A percentile compares a stretch with the other conserved stretches of the same genome.
Conservation (phyloP, 2,329 filamentous ascomycete species). For the Aspergillus puulaauensis region DNA sequence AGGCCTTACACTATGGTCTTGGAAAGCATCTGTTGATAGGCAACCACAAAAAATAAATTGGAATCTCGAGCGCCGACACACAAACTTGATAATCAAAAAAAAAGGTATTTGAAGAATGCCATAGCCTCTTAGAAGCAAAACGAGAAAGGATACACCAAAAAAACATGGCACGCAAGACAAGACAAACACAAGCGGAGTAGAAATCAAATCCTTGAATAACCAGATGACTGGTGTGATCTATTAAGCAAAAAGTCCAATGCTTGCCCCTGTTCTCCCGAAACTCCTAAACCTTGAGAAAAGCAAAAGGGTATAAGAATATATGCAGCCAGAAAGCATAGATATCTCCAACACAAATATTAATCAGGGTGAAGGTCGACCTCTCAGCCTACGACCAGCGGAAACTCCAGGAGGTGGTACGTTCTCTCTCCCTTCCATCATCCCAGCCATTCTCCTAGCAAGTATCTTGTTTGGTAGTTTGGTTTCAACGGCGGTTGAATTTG, state of each 20-base stretch:
- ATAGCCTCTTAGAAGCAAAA: not conserved
- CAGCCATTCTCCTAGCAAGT: conserved; percentile 37
- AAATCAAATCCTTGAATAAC: not conserved
- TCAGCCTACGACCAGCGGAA: conserved; percentile 29
- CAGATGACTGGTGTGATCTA: not conserved
- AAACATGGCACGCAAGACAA: not conserved
- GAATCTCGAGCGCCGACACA: not conserved
- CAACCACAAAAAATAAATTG: not conserved
- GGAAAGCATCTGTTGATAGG: not conserved
- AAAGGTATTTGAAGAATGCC: not conserved
- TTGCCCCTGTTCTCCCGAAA: not conserved
- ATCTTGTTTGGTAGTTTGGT: conserved; percentile 46
- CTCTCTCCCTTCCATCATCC: conserved; percentile 47
- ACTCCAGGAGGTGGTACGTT: conserved; percentile 37
- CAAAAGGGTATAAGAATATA: conserved; percentile 8
- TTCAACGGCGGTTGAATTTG: conserved; percentile 28
- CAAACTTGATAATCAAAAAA: not conserved
- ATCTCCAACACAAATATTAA: not conserved
- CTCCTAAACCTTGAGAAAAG: not conserved
- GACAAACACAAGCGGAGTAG: not conserved
- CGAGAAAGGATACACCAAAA: not conserved
- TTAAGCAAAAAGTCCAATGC: not conserved
- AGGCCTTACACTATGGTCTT: not conserved
- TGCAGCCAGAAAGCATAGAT: not conserved
- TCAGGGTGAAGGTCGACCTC: conserved; percentile 30